A percentile compares a stretch with the other conserved stretches of the same genome.
Conservation (phyloP, 2,329 filamentous ascomycete genomes). For the Knufia petricola region DNA sequence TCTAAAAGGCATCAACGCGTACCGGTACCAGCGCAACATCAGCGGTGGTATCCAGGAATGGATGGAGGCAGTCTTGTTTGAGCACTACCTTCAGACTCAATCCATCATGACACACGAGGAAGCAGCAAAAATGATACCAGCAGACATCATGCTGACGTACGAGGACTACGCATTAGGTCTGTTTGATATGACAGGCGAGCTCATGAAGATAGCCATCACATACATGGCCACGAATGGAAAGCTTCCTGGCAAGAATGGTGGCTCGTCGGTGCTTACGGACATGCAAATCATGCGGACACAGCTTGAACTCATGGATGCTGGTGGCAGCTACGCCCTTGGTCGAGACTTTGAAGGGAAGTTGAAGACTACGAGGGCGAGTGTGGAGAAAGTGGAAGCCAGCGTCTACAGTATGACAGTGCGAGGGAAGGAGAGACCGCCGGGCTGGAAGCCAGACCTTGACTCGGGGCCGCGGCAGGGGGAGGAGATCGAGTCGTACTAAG, state of each 20-base stretch:
- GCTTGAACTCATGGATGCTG: conserved; percentile 62
- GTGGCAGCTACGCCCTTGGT: conserved; percentile 43
- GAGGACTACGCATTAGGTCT: conserved; percentile 85
- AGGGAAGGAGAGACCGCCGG: conserved; percentile 78
- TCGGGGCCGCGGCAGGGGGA: conserved; percentile 26
- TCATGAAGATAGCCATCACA: conserved; percentile 94
- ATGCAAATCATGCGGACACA: conserved; percentile 66
- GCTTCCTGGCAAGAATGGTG: conserved; percentile 26
- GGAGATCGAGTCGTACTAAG: conserved; percentile 25
- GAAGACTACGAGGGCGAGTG: conserved; percentile 74
- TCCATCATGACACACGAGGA: conserved; percentile 60
- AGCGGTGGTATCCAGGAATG: conserved; percentile 81
- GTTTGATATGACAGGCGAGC: conserved; percentile 87
- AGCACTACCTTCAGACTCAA: conserved; percentile 75
- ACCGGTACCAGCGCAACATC: conserved; percentile 71
- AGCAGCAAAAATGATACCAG: conserved; percentile 37
- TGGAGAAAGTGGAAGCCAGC: conserved; percentile 86
- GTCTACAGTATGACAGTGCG: conserved; percentile 81
- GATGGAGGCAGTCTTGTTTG: conserved; percentile 82
- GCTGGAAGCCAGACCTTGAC: conserved; percentile 74
- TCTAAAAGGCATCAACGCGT: conserved; percentile 65
- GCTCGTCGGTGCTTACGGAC: conserved; percentile 66
- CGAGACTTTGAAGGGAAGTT: conserved; percentile 68
- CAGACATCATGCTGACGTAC: conserved; percentile 56
- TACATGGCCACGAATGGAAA: conserved; percentile 64